Base-by-base conservation (phyloP, 306 rosid species). In the Vigna radiata region DNA sequence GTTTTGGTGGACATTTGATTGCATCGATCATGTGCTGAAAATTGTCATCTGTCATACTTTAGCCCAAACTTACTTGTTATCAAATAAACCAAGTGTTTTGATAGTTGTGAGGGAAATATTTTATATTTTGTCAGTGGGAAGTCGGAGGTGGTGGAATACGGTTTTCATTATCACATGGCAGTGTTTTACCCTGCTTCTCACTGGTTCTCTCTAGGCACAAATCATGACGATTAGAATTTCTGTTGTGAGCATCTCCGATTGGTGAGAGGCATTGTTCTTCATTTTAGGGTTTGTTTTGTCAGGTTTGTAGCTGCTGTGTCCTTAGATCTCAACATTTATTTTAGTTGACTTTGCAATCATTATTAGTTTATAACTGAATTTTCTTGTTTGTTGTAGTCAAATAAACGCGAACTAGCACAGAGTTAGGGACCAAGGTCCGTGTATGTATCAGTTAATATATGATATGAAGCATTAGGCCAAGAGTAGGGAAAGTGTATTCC, bases 311-410 rank as follows among this genome's bases (percentile, higher is more conserved):
- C 54, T 59, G 14, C 21, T 6, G 44, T 49, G 65, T 70, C 49
- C n/a, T 56, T 29, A 50, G 29, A 73, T 56, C 18, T 2, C 25
- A 71, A 79, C 67, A 39, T 50, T 12, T 17, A 21, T 72, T 50
- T 43, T 44, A 44, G 49, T 44, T 3, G 16, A 15, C 16, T 43
- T 11, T 10, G 48, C 48, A 17, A 39, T 39, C 44, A 8, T 39
- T 41, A 8, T 39, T 41, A 9, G 46, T 41, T 41, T 41, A 9
- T 41, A 9, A 41, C 43, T 25, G 3, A 53, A 11, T 50, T 27
- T 19, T 25, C 29, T 37, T 18, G 10, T 37, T 64, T 70, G 23
- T 15, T 39, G 18, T 21, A 62, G 58, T 62, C 6, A 25, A 7
- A 54, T 41, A 41, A 2, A 41, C 46, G 12, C 46, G 46, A 11